Evolutionary conservation across 129 eudicot species (phyloP), one percentile per base, ranked within the genome.

Genomic region (Calendula officinalis): DNA sequence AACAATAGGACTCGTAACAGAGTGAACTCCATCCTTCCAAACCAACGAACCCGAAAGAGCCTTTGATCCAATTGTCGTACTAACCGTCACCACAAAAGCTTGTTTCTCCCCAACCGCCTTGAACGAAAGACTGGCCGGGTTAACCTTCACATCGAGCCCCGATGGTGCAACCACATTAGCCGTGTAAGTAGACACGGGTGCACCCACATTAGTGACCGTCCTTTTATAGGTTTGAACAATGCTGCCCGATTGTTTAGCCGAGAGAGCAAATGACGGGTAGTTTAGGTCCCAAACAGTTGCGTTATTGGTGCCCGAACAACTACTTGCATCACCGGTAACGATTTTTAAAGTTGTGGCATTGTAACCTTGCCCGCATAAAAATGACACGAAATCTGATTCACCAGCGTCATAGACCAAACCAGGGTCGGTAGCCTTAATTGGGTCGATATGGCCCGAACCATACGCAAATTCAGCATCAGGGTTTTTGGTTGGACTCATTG

Each of bases 1-100:
- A 56, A 86, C 82, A 72, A 86, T 73, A 3, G 94, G 94, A 27
- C 95, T 87, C 34, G 83, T 73, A 50, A 83, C 90, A 41, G 55
- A 52, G 51, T 67, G 75, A 49, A 60, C 73, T 34, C 84, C 90
- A 70, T 87, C 90, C 39, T 60, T 71, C 95, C 95, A 87, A 52
- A 80, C 81, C 77, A 89, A 65, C 36, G 82, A 78, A 7, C 78
- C 90, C 10, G 90, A 86, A 39, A 65, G 22, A 33, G 52, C 4
- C 0, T 33, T 11, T 0, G 22, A 53, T 41, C 60, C 69, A 3
- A 75, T 15, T 6, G 70, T 38, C 6, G 75, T 87, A 17, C 10
- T 64, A 47, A 85, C 79, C 4, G 86, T 79, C 39, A 85, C 87
- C 8, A 57, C 57, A 45, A 77, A 82, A 10, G 82, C 56, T 42